Evolutionary conservation across 108 stramenopile species (phyloP), one percentile per base, ranked within the genome.

Genomic region (Pseudonitzschia delicatissima): DNA sequence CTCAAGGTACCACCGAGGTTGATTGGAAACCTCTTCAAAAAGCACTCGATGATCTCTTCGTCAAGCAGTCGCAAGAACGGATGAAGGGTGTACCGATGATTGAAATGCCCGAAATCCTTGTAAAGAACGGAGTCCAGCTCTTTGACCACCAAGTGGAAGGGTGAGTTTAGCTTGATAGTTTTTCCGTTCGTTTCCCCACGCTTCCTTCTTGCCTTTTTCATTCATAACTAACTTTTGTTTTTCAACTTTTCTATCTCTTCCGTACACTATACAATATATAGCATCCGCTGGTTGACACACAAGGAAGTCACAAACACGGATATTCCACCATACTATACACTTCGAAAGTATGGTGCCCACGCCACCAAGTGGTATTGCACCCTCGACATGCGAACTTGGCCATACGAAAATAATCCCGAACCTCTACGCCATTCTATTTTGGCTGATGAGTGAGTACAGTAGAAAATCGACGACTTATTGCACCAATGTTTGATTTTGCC

Each of bases 31-130:
- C 42, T 13, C 17, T 51, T 23, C 50, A 51, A 51, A 25, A 51
- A 23, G 50, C 20, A 51, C 50, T 51, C 7, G 50, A 51, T 51
- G 50, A 51, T 28, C 27, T 51, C 23, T 51, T 51, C 27, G 21
- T 20, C 26, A 51, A 51, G 27, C 50, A 51, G 21, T 51, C 50
- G 21, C 5, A 23, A 5, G 50, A 51, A 25, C 50, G 50, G 7
- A 51, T 51, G 50, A 7, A 25, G 20, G 23, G 23, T 23, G 50
- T 51, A 13, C 50, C 50, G 23, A 23, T 4, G 6, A 51, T 51
- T 51, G 23, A 51, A 5, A 51, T 51, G 50, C 27, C 50, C 25
- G 20, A 26, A 23, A 18, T 51, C 25, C 25, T 51, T 13, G 23
- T 3, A 25, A 23, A 51, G 5, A 51, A 51, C 27, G 23, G 23